phyloP scores from a whole-genome alignment of 371 early-diverging fungal species.

The Synchytrium microbalum region DNA sequence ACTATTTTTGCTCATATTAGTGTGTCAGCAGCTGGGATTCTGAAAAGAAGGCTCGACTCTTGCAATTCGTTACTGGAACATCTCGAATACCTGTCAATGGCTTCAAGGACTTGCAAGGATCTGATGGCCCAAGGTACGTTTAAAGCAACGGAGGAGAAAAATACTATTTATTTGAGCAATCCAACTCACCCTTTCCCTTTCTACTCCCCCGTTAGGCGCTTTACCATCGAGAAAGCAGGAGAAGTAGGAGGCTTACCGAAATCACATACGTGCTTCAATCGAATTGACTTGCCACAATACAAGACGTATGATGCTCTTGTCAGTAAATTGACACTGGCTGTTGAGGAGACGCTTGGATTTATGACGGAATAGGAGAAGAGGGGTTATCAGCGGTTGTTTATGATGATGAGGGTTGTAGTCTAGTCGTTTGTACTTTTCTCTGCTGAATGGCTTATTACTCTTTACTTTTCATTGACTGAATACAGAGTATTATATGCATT shows the following conservation, averaged over 20 bases:
- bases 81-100: slow-evolving; percentile 97
- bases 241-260: slow-evolving; percentile 80
- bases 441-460: too few relatives aligned
- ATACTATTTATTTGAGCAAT: too few relatives aligned
- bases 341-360: slow-evolving; percentile 56
- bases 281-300: slow-evolving; percentile 93
- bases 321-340: slow-evolving; percentile 78
- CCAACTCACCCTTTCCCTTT: too few relatives aligned
- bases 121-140: slow-evolving; percentile 94
- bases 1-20: slow-evolving; percentile 18
- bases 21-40: slow-evolving; percentile 79
- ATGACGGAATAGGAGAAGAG: background rate
- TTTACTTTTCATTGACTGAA: too few relatives aligned
- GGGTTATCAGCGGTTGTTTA: too few relatives aligned
- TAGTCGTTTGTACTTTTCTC: too few relatives aligned
- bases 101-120: slow-evolving; percentile 95
- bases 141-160: too few relatives aligned
- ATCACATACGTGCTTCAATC: slow-evolving; percentile 95
- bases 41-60: slow-evolving; percentile 87
- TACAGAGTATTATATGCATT: too few relatives aligned
- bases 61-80: slow-evolving; percentile 98
- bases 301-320: slow-evolving; percentile 52
- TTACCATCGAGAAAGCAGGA: slow-evolving; percentile 93
- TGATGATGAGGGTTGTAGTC: too few relatives aligned
- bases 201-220: too few relatives aligned